Evolutionary conservation across 306 rosid species (phyloP), one percentile per base, ranked within the genome.

Genomic region (Quercus suber): DNA sequence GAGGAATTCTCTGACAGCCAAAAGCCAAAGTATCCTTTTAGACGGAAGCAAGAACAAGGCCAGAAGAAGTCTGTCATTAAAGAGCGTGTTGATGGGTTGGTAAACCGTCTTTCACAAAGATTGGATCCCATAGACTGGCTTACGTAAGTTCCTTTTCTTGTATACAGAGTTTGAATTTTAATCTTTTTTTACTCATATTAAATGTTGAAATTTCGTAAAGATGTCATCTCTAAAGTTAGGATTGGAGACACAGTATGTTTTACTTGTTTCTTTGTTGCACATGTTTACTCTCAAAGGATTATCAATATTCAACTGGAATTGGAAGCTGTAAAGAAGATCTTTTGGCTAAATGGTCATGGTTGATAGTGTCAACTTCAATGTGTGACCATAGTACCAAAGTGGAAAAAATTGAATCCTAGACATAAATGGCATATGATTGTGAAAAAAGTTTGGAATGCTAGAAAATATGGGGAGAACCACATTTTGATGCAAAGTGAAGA

Each of bases 61-160:
- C 84, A 69, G 75, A 73, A 71, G 74, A 89, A 86, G 73, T 90
- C 98, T 30, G 90, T 84, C 59, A 82, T 84, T 83, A 88, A 86
- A 81, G 98, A 90, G 78, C 96, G 86, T 19, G 78, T 86, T 51
- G 77, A 90, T 81, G 83, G 88, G 58, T 87, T 95, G 89, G 81
- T 92, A 63, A 82, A 76, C 74, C 87, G 80, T 49, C 96, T 95
- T 83, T 91, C 99, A 21, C 95, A 88, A 76, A 90, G 88, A 79
- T 83, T 95, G 85, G 99, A 95, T 85, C 99, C 99, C 61, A 93
- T 95, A 74, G 99, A 95, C 84, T 95, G 99, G 99, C 98, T 93
- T 63, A 95, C 99, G 99, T 95, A 82, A 91, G 97, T 85, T 85
- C 52, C 52, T 23, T 69, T 20, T 37, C 51, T 72, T 49, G 43